Conservation (phyloP, 2,329 filamentous ascomycete species). For the Escovopsis weberi region DNA sequence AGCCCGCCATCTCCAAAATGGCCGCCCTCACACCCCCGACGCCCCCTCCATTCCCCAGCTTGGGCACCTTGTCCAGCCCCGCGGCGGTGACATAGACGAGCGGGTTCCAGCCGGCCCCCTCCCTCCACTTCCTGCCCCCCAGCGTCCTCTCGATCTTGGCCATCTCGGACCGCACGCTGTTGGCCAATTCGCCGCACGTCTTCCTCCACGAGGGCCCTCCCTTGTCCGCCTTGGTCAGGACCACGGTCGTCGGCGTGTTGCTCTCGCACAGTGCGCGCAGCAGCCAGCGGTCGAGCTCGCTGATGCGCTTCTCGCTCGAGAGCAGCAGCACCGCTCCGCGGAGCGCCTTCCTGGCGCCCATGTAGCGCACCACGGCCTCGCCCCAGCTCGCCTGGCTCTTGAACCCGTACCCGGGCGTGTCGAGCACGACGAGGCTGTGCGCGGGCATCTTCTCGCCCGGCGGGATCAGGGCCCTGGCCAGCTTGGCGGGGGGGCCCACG, state of each 20-base stretch:
- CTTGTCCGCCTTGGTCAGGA: constrained; percentile 45
- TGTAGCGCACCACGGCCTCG: constrained; percentile 34
- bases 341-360: constrained; percentile 30
- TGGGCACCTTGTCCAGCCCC: constrained; percentile 18
- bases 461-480: constrained; percentile 12
- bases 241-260: constrained; percentile 30
- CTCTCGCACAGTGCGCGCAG: constrained; percentile 31
- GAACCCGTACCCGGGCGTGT: constrained; percentile 37
- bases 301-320: constrained; percentile 36
- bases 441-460: constrained; percentile 26
- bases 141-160: constrained; percentile 7
- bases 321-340: constrained; percentile 39
- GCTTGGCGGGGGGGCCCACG: constrained; percentile 28
- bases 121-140: constrained; percentile 14
- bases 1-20: constrained; percentile 27
- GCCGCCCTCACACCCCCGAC: constrained; percentile 25
- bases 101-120: constrained; percentile 15
- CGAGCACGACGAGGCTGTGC: constrained; percentile 34
- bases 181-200: constrained; percentile 14
- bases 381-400: constrained; percentile 36
- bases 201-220: constrained; percentile 15
- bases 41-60: constrained; percentile 21
- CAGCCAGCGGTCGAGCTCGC: constrained; percentile 31
- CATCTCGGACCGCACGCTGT: constrained; percentile 15
- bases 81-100: constrained; percentile 24